Evolutionary conservation across 306 rosid species (phyloP).

Genomic region (Trifolium pratense): DNA sequence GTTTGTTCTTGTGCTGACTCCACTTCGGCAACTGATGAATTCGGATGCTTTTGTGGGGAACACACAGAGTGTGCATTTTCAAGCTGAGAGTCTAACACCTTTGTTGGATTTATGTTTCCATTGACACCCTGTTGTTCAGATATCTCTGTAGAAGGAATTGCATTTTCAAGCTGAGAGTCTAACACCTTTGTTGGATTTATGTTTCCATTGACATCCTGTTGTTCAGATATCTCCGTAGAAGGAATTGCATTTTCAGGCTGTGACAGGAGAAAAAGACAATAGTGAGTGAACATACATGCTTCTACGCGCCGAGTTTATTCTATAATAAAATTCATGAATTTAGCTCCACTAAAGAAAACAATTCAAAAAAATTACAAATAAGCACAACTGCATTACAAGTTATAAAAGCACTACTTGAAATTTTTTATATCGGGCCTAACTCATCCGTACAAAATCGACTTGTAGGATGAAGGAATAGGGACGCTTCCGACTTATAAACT

Average conservation of each 20-base stretch:
- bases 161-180: slow-evolving; percentile 27
- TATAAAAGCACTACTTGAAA: background rate
- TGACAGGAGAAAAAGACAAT: background rate
- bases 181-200: slow-evolving; percentile 4
- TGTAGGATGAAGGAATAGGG: background rate
- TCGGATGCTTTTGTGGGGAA: slow-evolving; percentile 2
- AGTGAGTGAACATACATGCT: background rate
- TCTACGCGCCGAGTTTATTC: background rate
- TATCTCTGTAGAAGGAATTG: slow-evolving; percentile 31
- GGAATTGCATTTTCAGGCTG: slow-evolving; percentile 30
- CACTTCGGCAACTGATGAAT: background rate
- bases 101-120: slow-evolving; percentile 16
- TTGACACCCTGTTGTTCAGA: slow-evolving; percentile 6
- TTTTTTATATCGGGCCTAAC: no score
- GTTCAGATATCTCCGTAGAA: slow-evolving; percentile 33
- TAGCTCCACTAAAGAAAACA: background rate
- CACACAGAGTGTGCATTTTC: background rate
- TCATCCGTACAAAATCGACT: background rate
- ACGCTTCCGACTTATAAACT: background rate
- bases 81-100: background rate
- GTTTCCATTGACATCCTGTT: slow-evolving; percentile 5
- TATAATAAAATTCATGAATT: background rate
- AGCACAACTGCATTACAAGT: background rate
- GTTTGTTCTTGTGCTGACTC: slow-evolving; percentile 8
- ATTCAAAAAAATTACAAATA: background rate